phyloP scores from a whole-genome alignment of 768 basidiomycete genomes.

The Cyclocybe cylindracea region DNA sequence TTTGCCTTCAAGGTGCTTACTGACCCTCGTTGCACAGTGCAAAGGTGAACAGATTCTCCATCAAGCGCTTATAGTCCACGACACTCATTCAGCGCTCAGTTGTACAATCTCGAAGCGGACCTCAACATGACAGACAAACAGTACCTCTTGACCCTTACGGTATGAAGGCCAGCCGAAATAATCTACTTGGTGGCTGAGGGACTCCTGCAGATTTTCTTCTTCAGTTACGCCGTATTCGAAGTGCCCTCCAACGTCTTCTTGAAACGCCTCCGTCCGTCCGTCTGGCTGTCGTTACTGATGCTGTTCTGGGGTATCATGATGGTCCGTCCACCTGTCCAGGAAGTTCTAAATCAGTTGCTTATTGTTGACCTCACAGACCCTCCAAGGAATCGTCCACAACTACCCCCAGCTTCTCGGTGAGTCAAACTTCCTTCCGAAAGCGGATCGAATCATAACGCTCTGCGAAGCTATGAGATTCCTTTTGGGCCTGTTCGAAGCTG shows the following conservation, averaged over 20 bases:
- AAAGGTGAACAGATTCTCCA: conserved; percentile 32
- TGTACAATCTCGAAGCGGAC: conserved; percentile 62
- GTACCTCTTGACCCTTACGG: conserved; percentile 65
- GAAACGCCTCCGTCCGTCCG: conserved; percentile 71
- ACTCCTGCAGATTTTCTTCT: conserved; percentile 44
- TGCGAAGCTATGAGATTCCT: conserved; percentile 67
- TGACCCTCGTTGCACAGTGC: conserved; percentile 33
- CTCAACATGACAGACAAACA: conserved; percentile 65
- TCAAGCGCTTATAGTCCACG: not conserved
- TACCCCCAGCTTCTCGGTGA: conserved; percentile 68
- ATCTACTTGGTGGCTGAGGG: not conserved
- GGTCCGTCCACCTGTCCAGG: conserved; percentile 38
- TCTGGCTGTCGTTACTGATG: conserved; percentile 80
- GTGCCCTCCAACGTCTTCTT: conserved; percentile 76
- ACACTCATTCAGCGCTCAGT: conserved; percentile 32
- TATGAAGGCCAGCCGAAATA: conserved; percentile 15
- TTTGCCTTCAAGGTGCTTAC: conserved; percentile 5
- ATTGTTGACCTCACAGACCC: conserved; percentile 43
- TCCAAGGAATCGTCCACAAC: conserved; percentile 71
- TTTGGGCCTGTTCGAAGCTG: conserved; percentile 76
- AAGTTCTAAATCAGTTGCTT: not conserved
- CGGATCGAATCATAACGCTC: not conserved
- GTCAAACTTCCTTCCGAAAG: conserved; percentile 13
- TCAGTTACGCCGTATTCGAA: conserved; percentile 75
- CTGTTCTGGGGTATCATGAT: conserved; percentile 75